phyloP scores from a whole-genome alignment of 345 rosid species.

The Populus ilicifolia region DNA sequence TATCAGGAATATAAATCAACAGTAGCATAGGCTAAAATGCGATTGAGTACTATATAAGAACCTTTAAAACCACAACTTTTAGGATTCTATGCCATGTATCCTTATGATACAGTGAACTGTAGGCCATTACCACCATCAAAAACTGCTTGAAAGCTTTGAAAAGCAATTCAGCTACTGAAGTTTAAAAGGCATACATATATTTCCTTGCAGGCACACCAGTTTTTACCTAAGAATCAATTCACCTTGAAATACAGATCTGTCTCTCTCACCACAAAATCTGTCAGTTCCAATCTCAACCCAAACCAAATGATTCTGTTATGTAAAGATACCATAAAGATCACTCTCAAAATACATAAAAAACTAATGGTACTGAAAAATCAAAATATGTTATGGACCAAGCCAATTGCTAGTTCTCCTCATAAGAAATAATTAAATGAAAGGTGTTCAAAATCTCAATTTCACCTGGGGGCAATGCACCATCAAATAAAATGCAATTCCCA shows the following conservation, averaged over 20 bases:
- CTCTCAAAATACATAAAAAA: background rate
- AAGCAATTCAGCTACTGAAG: conserved; percentile 1
- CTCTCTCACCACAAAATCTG: background rate
- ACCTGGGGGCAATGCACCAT: background rate
- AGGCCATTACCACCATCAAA: background rate
- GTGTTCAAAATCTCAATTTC: conserved; percentile 1
- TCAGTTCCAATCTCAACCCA: background rate
- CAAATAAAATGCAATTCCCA: background rate
- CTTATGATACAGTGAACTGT: background rate
- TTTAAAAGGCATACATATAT: background rate
- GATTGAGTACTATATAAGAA: background rate
- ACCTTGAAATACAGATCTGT: background rate
- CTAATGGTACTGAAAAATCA: conserved; percentile 1
- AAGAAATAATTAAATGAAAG: background rate
- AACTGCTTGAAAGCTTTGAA: conserved; percentile 6
- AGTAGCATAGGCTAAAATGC: background rate
- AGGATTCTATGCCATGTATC: background rate
- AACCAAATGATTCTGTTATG: background rate
- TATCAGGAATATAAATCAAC: background rate
- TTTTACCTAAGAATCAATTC: background rate
- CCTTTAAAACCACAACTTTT: background rate
- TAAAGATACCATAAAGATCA: background rate
- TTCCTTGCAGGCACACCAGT: background rate
- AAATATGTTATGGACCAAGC: background rate
- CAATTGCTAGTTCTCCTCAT: conserved; percentile 5